Evolutionary conservation across 176 grass and related monocot species (phyloP).

Genomic region (Zea luxurians): DNA sequence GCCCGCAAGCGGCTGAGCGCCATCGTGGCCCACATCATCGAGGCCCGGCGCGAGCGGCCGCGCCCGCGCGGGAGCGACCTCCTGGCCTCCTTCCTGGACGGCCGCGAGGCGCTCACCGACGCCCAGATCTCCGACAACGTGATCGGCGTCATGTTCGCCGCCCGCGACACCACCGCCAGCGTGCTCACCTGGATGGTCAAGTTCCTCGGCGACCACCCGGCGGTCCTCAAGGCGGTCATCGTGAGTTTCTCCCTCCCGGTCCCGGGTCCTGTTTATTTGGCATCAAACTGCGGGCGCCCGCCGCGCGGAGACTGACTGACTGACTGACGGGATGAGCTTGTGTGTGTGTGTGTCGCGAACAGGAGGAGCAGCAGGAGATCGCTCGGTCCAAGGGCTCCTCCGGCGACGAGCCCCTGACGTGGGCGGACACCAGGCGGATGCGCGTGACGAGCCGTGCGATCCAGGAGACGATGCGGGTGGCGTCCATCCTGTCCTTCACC

Average conservation of each 20-base stretch:
- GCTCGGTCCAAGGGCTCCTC: slow-evolving; percentile 49
- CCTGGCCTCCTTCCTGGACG: slow-evolving; percentile 85
- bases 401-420: slow-evolving; percentile 49
- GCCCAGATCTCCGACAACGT: slow-evolving; percentile 92
- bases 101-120: slow-evolving; percentile 76
- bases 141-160: slow-evolving; percentile 92
- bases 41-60: slow-evolving; percentile 48
- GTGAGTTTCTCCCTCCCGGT: background rate
- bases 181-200: slow-evolving; percentile 99
- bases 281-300: too few relatives aligned
- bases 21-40: slow-evolving; percentile 76
- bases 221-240: slow-evolving; percentile 68
- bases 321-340: too few relatives aligned
- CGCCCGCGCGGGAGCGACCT: slow-evolving; percentile 41
- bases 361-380: slow-evolving; percentile 77
- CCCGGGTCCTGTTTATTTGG: too few relatives aligned
- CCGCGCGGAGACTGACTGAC: too few relatives aligned
- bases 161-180: slow-evolving; percentile 92
- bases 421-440: slow-evolving; percentile 82
- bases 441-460: slow-evolving; percentile 73
- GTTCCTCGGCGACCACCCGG: slow-evolving; percentile 85
- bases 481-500: slow-evolving; percentile 97
- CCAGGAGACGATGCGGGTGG: slow-evolving; percentile 96
- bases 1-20: slow-evolving; percentile 63
- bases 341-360: too few relatives aligned